Percentiles rank a stretch among this genome's conserved stretches.
These are phyloP conservation scores for Mucor plumbeus DNA, from an alignment of 371 early-diverging fungal species.

Conservation along the genomic window DNA sequence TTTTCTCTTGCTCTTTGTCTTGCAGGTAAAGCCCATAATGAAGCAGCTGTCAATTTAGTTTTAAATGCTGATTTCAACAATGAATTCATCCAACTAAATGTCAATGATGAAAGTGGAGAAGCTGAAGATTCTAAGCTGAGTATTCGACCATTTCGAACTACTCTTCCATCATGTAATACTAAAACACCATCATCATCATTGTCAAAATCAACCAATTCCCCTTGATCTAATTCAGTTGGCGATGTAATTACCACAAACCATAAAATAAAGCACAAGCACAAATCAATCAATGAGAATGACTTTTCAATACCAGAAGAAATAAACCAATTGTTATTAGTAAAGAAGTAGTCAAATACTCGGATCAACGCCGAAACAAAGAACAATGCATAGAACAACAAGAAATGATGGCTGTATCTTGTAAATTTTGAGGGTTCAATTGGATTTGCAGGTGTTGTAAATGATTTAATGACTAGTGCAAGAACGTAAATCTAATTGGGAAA, in stretches of 20 bases:
- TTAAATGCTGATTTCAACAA: constrained; percentile 67
- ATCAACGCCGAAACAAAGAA: constrained; percentile 50
- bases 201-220: constrained; percentile 50
- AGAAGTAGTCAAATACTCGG: constrained; percentile 51
- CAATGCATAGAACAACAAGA: constrained; percentile 53
- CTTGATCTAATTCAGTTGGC: constrained; percentile 49
- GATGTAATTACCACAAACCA: constrained; percentile 54
- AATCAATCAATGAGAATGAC: constrained; percentile 47
- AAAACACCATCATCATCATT: constrained; percentile 51
- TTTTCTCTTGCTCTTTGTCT: constrained; percentile 51
- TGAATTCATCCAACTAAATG: constrained; percentile 82
- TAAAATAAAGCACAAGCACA: constrained; percentile 43
- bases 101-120: constrained; percentile 63
- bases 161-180: constrained; percentile 49
- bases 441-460: constrained; percentile 54
- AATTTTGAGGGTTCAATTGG: constrained; percentile 58
- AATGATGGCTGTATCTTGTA: constrained; percentile 59
- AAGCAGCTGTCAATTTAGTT: constrained; percentile 58
- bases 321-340: constrained; percentile 39
- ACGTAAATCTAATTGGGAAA: constrained; percentile 50
- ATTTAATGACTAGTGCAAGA: constrained; percentile 51
- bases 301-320: constrained; percentile 50
- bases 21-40: constrained; percentile 73
- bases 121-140: constrained; percentile 67
- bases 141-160: constrained; percentile 55